phyloP scores from a whole-genome alignment of 345 rosid genomes.

The Moricandia moricandioides region DNA sequence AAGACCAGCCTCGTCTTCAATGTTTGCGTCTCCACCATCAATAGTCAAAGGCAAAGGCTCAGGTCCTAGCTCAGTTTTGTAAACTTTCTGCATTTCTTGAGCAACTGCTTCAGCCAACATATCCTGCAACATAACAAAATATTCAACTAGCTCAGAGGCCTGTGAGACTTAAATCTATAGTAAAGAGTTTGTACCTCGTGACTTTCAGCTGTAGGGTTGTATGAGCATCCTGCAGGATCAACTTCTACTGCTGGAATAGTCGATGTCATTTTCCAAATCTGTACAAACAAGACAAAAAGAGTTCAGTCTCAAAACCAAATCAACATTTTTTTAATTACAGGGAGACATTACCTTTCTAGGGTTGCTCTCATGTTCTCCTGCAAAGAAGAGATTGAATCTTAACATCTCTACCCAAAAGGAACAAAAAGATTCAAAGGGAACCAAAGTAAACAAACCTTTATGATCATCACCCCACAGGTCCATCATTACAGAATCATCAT shows the following conservation, averaged over 20 bases:
- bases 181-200: constrained; percentile 57
- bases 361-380: constrained; percentile 48
- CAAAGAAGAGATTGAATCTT: not conserved
- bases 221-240: constrained; percentile 92
- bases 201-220: constrained; percentile 72
- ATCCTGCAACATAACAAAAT: constrained; percentile 47
- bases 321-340: not conserved
- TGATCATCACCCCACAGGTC: constrained; percentile 74
- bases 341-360: constrained; percentile 49
- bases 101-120: constrained; percentile 92
- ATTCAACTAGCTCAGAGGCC: not conserved
- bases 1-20: constrained; percentile 67
- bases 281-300: not conserved
- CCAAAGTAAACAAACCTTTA: constrained; percentile 47
- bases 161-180: not conserved
- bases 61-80: constrained; percentile 80
- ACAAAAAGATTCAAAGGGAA: not conserved
- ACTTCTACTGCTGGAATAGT: constrained; percentile 89
- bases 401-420: not conserved
- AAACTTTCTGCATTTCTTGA: constrained; percentile 87
- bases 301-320: not conserved
- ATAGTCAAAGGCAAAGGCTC: constrained; percentile 82
- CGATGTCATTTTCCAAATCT: constrained; percentile 51
- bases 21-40: constrained; percentile 48
- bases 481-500: constrained; percentile 45